Percentiles rank a stretch among this genome's conserved stretches.
phyloP scores from a whole-genome alignment of 2,329 filamentous ascomycete species.

The Botryotinia globosa region DNA sequence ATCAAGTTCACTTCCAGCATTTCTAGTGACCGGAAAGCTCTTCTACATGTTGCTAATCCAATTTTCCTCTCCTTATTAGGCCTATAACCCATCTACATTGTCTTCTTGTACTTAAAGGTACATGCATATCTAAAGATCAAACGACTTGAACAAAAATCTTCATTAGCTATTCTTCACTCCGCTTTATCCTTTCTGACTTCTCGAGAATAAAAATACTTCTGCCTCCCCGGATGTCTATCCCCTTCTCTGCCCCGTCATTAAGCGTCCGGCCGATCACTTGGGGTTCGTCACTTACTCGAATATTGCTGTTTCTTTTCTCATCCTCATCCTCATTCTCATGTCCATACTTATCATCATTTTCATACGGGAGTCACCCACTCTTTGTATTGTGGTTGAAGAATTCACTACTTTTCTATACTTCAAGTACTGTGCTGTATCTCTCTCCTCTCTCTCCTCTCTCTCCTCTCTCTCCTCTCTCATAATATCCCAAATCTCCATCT shows the following conservation, averaged over 20 bases:
- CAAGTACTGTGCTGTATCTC: too few relatives aligned
- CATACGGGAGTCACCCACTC: background rate
- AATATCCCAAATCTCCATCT: too few relatives aligned
- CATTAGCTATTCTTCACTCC: background rate
- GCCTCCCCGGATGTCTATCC: background rate
- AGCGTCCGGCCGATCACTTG: background rate
- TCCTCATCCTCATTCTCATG: background rate
- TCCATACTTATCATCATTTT: background rate
- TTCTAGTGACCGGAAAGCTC: background rate
- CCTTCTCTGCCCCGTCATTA: background rate
- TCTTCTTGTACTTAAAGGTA: background rate
- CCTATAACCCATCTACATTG: background rate
- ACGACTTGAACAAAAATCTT: background rate
- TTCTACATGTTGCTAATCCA: background rate
- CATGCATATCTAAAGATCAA: background rate
- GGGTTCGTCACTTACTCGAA: background rate
- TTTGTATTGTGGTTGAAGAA: too few relatives aligned
- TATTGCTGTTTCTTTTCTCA: too few relatives aligned
- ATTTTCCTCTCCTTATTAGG: background rate
- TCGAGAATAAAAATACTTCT: background rate
- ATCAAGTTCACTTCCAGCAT: background rate
- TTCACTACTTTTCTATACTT: too few relatives aligned
- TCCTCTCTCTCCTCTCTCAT: too few relatives aligned
- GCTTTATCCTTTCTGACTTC: background rate
- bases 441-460: too few relatives aligned